These are phyloP conservation scores for Penicillium cinerascens DNA, from an alignment of 495 filamentous ascomycete species.

Conservation along the genomic window DNA sequence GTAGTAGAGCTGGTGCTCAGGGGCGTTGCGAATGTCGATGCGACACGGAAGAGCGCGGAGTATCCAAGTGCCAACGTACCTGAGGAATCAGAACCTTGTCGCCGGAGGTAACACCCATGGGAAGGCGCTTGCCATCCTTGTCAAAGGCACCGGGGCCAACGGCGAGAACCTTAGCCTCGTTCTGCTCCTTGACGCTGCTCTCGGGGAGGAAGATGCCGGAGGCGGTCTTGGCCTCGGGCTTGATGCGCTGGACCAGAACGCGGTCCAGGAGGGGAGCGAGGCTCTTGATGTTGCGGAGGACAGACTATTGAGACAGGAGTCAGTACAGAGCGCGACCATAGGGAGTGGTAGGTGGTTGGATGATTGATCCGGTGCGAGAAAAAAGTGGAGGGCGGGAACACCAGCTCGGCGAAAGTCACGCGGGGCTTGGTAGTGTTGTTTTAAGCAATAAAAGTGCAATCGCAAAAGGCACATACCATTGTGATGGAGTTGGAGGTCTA, in stretches of 20 bases:
- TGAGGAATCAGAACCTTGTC: slow-evolving; percentile 96
- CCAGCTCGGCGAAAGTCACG: slow-evolving; percentile 1
- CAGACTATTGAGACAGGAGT: slow-evolving; percentile 33
- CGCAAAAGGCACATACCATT: slow-evolving; percentile 24
- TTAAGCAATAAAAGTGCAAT: neutral
- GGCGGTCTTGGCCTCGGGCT: slow-evolving; percentile 94
- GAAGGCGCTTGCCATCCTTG: slow-evolving; percentile 80
- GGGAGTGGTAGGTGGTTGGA: neutral
- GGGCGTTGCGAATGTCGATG: neutral
- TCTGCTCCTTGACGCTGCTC: slow-evolving; percentile 94
- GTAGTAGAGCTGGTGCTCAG: neutral
- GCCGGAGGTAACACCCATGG: slow-evolving; percentile 73
- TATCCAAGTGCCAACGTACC: slow-evolving; percentile 53
- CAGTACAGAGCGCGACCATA: neutral
- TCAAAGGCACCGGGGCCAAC: slow-evolving; percentile 86
- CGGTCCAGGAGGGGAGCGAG: slow-evolving; percentile 97
- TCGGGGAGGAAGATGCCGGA: slow-evolving; percentile 96
- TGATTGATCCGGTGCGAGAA: slow-evolving; percentile 8
- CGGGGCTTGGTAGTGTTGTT: neutral
- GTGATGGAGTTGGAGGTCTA: slow-evolving; percentile 18
- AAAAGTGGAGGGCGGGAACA: slow-evolving; percentile 4
- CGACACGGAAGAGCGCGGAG: slow-evolving; percentile 4
- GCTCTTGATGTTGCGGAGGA: slow-evolving; percentile 92
- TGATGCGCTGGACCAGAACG: slow-evolving; percentile 96
- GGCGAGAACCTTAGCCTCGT: slow-evolving; percentile 92